A percentile compares a stretch with the other conserved stretches of the same genome.
These are phyloP conservation scores for Puccinellia tenuiflora DNA, from an alignment of 176 grass and related monocot species.

Conservation along the genomic window DNA sequence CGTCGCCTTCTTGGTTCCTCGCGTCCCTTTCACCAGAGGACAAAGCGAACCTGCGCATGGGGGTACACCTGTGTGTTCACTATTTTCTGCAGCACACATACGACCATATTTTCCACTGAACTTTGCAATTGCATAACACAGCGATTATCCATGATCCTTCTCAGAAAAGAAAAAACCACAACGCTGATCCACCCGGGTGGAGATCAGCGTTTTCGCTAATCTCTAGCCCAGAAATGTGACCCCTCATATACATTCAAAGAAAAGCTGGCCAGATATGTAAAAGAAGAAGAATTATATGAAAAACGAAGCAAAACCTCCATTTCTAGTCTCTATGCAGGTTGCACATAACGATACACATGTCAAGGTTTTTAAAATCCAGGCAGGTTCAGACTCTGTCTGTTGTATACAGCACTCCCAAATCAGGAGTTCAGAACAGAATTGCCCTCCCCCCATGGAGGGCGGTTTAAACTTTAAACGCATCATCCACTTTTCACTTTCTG, in stretches of 20 bases:
- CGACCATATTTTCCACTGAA: not conserved
- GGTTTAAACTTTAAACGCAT: slow-evolving; percentile 11
- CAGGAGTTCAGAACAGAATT: slow-evolving; percentile 5
- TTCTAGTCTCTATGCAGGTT: slow-evolving; percentile 39
- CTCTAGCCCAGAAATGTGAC: not conserved
- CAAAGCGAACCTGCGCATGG: not conserved
- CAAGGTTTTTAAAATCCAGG: slow-evolving; percentile 12
- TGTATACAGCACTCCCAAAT: slow-evolving; percentile 18
- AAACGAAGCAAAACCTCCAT: slow-evolving; percentile 14
- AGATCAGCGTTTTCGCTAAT: not conserved
- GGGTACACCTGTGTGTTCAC: not conserved
- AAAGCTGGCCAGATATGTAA: not conserved
- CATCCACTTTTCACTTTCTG: slow-evolving; percentile 6
- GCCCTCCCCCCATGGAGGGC: not conserved
- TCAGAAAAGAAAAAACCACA: not conserved
- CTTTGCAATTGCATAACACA: not conserved
- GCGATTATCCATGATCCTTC: not conserved
- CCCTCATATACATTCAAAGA: not conserved
- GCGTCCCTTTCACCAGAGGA: not conserved
- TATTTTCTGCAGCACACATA: not conserved
- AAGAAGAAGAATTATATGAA: not conserved
- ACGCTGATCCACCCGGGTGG: not conserved
- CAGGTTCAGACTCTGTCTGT: slow-evolving; percentile 30
- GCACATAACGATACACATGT: slow-evolving; percentile 16
- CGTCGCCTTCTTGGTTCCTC: not conserved